Evolutionary conservation across 2,329 filamentous ascomycete species (phyloP), one percentile per base, ranked within the genome.

Genomic region (Gyromitra esculenta): DNA sequence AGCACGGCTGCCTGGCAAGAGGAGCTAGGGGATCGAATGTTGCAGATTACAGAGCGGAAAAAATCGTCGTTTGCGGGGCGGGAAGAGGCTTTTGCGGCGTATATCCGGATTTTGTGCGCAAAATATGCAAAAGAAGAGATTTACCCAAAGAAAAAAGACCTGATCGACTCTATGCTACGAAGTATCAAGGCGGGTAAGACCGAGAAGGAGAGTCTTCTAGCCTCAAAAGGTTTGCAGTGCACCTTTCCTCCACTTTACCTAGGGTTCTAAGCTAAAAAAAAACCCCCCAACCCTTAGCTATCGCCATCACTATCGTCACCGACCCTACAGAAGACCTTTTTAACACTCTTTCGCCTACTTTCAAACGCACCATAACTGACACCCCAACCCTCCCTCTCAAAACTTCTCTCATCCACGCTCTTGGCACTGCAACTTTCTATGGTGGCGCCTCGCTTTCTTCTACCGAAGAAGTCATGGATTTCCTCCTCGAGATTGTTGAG

Each of bases 21-120:
- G 15, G 87, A 89, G 73, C 84, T 94, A 43, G 85, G 87, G 37
- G 87, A 90, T 77, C 88, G 90, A 74, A 89, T 96, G 78, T 87
- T 91, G 62, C 89, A 92, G 79, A 88, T 97, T 37, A 86, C 91
- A 70, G 89, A 92, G 80, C 90, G 92, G 81, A 97, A 96, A 86
- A 89, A 91, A 79, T 93, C 91, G 83, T 93, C 90, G 79, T 88
- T 87, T 31, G 88, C 92, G 78, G 89, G 89, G 25, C 89, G 93
- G 67, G 91, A 93, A 81, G 86, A 88, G 52, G 87, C 87, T 39
- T 85, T 94, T 63, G 85, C 85, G 57, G 86, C 86, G 0, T 93
- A 91, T 82, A 86, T 87, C 52, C 87, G 90, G 66, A 86, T 92
- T 21, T 83, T 94, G 66, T 92, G 91, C 77, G 87, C 88, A 59